Base-by-base conservation (phyloP, 225 moss, liverwort and hornwort species). In the Asterella californica region DNA sequence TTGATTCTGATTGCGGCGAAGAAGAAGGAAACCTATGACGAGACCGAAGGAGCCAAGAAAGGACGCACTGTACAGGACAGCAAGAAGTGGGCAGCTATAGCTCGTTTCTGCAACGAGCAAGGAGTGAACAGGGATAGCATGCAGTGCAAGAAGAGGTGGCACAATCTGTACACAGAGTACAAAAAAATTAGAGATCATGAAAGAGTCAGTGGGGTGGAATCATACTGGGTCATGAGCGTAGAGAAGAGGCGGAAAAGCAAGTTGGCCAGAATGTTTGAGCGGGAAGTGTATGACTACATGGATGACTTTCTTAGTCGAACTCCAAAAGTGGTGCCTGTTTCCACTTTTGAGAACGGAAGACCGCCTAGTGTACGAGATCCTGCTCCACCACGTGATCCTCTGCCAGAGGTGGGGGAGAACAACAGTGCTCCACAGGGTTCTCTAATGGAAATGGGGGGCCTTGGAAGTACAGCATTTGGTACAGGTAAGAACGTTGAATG, bases 91-190 rank as follows among this genome's bases (percentile, higher is more conserved):
- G 93, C 85, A 84, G 93, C 82, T 85, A 90, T 81, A 27, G 86
- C 86, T n/a, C 95, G 90, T 67, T 92, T 90, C 73, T 95, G 95
- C 87, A 95, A 95, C 69, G 91, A 91, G 50, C 85, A 84, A 50
- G 92, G 93, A 27, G 95, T 95, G 27, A 93, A 91, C 73, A 89
- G 95, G 75, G 95, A 95, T 34, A 91, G 93, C 65, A 95, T 91
- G 90, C 95, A 95, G 80, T 93, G 95, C 76, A 87, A 93, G 21
- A 95, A 95, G 79, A 88, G 95, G 75, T 93, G 95, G 95, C 95
- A 95, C 86, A 93, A 91, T 81, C 79, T 95, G 66, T 95, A 92
- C 86, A 95, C 93, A 80, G 95, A 95, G 78, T 95, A 93, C 75
- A 95, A 92, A 84, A 95, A 95, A 61, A 95, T 95, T 24, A 95